Evolutionary conservation across 2,329 filamentous ascomycete species (phyloP).

Genomic region (Ambrosiella beaveri): DNA sequence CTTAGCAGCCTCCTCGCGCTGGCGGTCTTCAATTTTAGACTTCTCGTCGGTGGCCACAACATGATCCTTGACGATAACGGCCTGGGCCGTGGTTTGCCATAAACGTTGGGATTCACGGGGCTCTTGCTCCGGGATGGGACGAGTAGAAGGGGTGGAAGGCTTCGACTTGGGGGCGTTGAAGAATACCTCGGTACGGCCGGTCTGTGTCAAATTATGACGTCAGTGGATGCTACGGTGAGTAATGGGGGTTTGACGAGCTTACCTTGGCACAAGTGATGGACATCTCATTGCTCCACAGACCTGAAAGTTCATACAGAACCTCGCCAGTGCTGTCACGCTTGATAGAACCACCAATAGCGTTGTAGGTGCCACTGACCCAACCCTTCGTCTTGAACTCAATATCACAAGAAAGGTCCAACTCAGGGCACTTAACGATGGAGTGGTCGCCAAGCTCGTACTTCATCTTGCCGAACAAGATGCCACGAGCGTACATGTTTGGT

Average conservation of each 20-base stretch:
- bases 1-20: constrained; percentile 72
- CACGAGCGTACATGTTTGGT: constrained; percentile 96
- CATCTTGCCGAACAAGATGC: constrained; percentile 97
- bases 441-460: constrained; percentile 97
- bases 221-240: neutral
- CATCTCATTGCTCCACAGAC: constrained; percentile 92
- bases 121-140: constrained; percentile 71
- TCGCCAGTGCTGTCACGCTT: constrained; percentile 78
- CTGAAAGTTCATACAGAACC: constrained; percentile 75
- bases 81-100: constrained; percentile 67
- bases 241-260: constrained; percentile 19
- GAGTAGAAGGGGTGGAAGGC: constrained; percentile 53
- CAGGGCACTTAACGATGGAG: constrained; percentile 80
- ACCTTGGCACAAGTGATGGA: constrained; percentile 68
- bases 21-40: constrained; percentile 84
- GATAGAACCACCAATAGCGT: constrained; percentile 82
- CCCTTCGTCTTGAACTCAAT: constrained; percentile 98
- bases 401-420: constrained; percentile 71
- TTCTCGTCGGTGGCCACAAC: constrained; percentile 85
- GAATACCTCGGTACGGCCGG: constrained; percentile 71
- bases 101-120: constrained; percentile 79
- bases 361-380: constrained; percentile 91
- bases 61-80: constrained; percentile 73
- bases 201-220: constrained; percentile 32
- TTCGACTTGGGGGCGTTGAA: constrained; percentile 73